Percentiles rank a stretch among this genome's conserved stretches.
These are phyloP conservation scores for Phalaenopsis hybrid DNA, from an alignment of 116 monocot species.

Conservation along the genomic window DNA sequence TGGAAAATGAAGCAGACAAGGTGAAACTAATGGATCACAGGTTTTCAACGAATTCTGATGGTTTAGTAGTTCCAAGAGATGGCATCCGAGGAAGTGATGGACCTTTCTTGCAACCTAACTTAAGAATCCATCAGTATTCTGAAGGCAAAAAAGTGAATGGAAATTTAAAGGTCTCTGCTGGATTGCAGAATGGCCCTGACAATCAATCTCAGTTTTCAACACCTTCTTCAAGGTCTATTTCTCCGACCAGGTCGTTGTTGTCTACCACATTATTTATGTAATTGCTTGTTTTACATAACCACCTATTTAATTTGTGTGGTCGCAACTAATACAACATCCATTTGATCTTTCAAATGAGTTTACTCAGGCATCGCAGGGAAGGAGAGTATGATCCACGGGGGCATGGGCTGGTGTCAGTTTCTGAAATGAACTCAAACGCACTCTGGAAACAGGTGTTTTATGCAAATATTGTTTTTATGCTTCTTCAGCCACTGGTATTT, in stretches of 20 bases:
- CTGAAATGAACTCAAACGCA: slow-evolving; percentile 47
- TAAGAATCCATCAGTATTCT: slow-evolving; percentile 19
- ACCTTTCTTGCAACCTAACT: slow-evolving; percentile 23
- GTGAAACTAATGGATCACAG: slow-evolving; percentile 24
- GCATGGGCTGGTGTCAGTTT: slow-evolving; percentile 38
- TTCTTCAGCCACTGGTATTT: background rate
- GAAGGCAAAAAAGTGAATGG: slow-evolving; percentile 43
- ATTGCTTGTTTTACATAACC: slow-evolving; percentile 3
- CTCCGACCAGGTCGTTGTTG: slow-evolving; percentile 64
- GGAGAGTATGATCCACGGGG: slow-evolving; percentile 55
- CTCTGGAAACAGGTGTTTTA: slow-evolving; percentile 71
- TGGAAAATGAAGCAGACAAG: slow-evolving; percentile 24
- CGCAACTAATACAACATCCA: background rate
- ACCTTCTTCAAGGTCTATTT: slow-evolving; percentile 69
- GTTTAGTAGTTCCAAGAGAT: slow-evolving; percentile 33
- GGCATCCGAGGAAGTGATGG: slow-evolving; percentile 35
- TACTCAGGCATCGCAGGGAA: slow-evolving; percentile 58
- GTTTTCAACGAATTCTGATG: slow-evolving; percentile 25
- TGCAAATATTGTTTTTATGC: background rate
- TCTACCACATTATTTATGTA: background rate
- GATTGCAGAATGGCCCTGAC: slow-evolving; percentile 29
- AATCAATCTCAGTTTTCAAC: slow-evolving; percentile 59
- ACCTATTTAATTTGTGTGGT: background rate
- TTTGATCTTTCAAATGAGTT: slow-evolving; percentile 12
- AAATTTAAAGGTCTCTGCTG: slow-evolving; percentile 28